phyloP scores from a whole-genome alignment of 108 stramenopile genomes.

The Craspedostauros australis region DNA sequence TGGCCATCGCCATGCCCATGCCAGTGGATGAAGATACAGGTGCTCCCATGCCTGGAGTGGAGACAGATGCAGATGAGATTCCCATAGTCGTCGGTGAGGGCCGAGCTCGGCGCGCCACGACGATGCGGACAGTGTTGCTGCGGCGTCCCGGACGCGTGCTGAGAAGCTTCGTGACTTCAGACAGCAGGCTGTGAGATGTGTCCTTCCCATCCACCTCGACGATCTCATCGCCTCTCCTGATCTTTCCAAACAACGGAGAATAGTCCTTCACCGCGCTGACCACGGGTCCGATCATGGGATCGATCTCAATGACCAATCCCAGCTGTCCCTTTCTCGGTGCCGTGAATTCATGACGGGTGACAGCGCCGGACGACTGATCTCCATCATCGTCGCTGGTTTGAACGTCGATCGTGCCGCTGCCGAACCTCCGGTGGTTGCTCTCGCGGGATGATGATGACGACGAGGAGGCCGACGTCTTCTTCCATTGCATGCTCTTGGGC shows the following conservation, averaged over 20 bases:
- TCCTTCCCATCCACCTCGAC: slow-evolving; percentile 51
- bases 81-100: too few relatives aligned
- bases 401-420: background rate
- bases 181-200: background rate
- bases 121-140: background rate
- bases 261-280: slow-evolving; percentile 41
- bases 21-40: too few relatives aligned
- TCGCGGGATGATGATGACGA: background rate
- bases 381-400: background rate
- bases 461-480: background rate
- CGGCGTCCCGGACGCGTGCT: background rate
- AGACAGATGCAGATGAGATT: too few relatives aligned
- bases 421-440: background rate
- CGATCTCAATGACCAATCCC: slow-evolving; percentile 26
- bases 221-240: slow-evolving; percentile 46
- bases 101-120: too few relatives aligned
- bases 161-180: slow-evolving; percentile 2
- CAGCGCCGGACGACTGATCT: background rate
- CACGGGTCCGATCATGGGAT: slow-evolving; percentile 15
- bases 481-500: too few relatives aligned
- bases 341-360: slow-evolving; percentile 17
- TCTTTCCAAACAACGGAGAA: slow-evolving; percentile 40
- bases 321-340: slow-evolving; percentile 32
- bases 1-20: too few relatives aligned
- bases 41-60: too few relatives aligned